These are phyloP conservation scores for Acanthamoeba triangularis DNA, from an alignment of 208 protist species.

Conservation along the genomic window DNA sequence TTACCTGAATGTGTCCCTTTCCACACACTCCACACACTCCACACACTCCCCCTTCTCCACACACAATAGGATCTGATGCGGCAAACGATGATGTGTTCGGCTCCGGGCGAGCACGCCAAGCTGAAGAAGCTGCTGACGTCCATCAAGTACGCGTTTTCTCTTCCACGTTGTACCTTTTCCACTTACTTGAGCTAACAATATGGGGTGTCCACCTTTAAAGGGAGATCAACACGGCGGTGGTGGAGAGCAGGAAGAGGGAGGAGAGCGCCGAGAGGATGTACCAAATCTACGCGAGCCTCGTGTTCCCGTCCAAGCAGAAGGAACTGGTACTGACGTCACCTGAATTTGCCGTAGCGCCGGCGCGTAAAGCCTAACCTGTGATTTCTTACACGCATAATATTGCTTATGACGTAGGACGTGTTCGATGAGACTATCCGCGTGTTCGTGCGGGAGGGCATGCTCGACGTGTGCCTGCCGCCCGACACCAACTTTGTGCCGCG, in stretches of 20 bases:
- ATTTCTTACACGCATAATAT: not conserved
- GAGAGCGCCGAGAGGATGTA: constrained; percentile 58
- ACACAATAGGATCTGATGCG: not conserved
- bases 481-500: not conserved
- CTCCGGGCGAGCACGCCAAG: not conserved
- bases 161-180: not conserved
- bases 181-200: not conserved
- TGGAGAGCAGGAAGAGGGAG: constrained; percentile 53
- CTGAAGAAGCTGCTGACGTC: not conserved
- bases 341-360: not conserved
- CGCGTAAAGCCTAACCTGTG: not conserved
- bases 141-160: constrained; percentile 15
- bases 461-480: constrained; percentile 58
- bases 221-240: constrained; percentile 70
- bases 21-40: no score
- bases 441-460: constrained; percentile 59
- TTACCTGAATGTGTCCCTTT: no score
- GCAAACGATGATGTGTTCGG: constrained; percentile 13
- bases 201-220: not conserved
- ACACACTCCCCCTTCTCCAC: not conserved
- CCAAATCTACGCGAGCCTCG: constrained; percentile 46
- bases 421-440: constrained; percentile 43
- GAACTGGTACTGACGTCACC: not conserved
- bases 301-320: constrained; percentile 35
- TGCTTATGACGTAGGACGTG: not conserved